These are phyloP conservation scores for Posidonia australis DNA, from an alignment of 106 monocot genomes.

Conservation along the genomic window DNA sequence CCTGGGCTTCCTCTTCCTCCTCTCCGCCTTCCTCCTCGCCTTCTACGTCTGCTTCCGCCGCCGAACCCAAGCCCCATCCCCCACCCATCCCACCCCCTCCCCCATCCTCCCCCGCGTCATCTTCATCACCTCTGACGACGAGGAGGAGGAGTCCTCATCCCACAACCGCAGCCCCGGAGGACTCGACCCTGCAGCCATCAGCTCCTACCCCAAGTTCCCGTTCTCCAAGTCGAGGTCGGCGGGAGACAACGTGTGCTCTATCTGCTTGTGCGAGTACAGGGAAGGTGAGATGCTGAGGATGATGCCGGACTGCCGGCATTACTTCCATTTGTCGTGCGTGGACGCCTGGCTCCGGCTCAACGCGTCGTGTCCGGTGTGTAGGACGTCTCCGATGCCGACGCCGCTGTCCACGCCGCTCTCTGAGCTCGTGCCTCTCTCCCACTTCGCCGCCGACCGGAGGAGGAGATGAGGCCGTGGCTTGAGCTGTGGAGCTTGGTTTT, in stretches of 20 bases:
- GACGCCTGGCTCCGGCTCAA: conserved; percentile 22
- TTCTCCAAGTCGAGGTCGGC: not conserved
- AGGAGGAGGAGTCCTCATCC: not conserved
- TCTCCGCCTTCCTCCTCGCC: conserved; percentile 15
- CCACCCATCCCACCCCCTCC: not conserved
- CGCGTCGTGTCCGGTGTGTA: conserved; percentile 17
- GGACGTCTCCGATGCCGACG: conserved; percentile 14
- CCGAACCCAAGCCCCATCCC: not conserved
- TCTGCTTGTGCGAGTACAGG: conserved; percentile 18
- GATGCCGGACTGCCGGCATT: conserved; percentile 15
- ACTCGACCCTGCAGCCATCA: conserved; percentile 14
- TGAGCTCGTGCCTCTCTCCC: conserved; percentile 19
- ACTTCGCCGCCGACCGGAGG: conserved; percentile 3
- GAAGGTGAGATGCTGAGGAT: conserved; percentile 22
- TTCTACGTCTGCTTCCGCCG: conserved; percentile 16
- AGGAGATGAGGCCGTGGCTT: not conserved
- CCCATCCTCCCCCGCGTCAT: conserved; percentile 12
- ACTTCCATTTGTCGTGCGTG: conserved; percentile 13
- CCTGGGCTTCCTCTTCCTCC: conserved; percentile 17
- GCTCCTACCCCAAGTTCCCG: conserved; percentile 18
- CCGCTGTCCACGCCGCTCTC: conserved; percentile 15
- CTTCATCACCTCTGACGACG: conserved; percentile 11
- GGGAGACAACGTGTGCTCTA: conserved; percentile 11
- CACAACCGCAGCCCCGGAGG: conserved; percentile 5
- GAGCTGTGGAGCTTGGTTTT: too few relatives aligned